These are phyloP conservation scores for Tausonia pullulans DNA, from an alignment of 1,284 basidiomycete genomes.

Conservation along the genomic window DNA sequence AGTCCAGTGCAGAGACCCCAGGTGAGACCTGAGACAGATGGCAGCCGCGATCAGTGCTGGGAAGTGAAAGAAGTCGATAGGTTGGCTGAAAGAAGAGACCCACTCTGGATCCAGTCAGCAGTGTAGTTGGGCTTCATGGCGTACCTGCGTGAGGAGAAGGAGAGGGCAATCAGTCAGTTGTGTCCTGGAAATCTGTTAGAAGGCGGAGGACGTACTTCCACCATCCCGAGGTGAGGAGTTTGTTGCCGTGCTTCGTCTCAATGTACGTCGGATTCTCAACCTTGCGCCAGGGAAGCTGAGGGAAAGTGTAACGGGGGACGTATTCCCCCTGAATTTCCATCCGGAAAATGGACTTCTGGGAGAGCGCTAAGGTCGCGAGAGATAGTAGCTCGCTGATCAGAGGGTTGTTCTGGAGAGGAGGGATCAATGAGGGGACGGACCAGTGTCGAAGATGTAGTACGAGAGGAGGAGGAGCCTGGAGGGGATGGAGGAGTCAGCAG, in stretches of 20 bases:
- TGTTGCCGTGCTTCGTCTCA: constrained; percentile 80
- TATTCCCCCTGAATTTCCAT: constrained; percentile 87
- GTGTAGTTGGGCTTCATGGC: constrained; percentile 63
- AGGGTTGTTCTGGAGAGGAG: constrained; percentile 64
- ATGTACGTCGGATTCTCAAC: constrained; percentile 82
- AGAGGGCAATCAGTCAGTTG: not conserved
- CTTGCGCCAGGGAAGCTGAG: constrained; percentile 78
- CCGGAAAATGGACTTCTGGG: constrained; percentile 93
- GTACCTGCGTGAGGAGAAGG: constrained; percentile 36
- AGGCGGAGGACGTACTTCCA: constrained; percentile 36
- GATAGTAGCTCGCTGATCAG: not conserved
- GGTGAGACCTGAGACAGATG: constrained; percentile 57
- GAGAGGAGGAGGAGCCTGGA: constrained; percentile 49
- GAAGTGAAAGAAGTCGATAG: not conserved
- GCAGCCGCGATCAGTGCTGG: not conserved
- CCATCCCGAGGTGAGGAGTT: constrained; percentile 42
- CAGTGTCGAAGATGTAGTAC: constrained; percentile 50
- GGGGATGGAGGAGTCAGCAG: not conserved
- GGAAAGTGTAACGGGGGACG: constrained; percentile 81
- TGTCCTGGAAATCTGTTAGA: not conserved
- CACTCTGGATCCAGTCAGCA: constrained; percentile 28
- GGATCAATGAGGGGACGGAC: constrained; percentile 39
- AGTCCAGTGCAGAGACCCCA: constrained; percentile 84
- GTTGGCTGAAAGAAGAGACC: not conserved
- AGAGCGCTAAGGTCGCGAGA: constrained; percentile 81